Evolutionary conservation across 176 grass and related monocot genomes (phyloP), one percentile per base, ranked within the genome.

Genomic region (Oryza australiensis): DNA sequence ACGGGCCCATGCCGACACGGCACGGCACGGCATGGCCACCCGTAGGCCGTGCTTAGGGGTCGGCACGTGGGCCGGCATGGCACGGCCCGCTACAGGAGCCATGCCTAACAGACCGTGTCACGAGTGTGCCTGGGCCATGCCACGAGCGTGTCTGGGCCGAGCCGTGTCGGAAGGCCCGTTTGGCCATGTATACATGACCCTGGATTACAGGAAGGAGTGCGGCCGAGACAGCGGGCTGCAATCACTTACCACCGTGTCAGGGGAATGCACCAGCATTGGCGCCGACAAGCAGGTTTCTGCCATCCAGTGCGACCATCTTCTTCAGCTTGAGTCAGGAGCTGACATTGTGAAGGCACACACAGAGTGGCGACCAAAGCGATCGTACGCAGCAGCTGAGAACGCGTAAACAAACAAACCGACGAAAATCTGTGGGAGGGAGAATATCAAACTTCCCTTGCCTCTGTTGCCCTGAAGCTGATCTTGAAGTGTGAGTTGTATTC

Each of bases 141-240:
- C n/a, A n/a, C n/a, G n/a, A n/a, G n/a, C n/a, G n/a, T n/a, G n/a
- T n/a, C n/a, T n/a, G n/a, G n/a, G n/a, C n/a, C n/a, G n/a, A n/a
- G n/a, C n/a, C n/a, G n/a, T n/a, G n/a, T n/a, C n/a, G n/a, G n/a
- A n/a, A n/a, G n/a, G n/a, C n/a, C n/a, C n/a, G n/a, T n/a, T n/a
- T n/a, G n/a, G n/a, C n/a, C n/a, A n/a, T n/a, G n/a, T n/a, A n/a
- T n/a, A n/a, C n/a, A n/a, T n/a, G n/a, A n/a, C 93, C 30, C 74
- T 99, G 77, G 97, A 99, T 32, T 99, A 99, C 83, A 91, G 91
- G 89, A 99, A 92, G 80, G 97, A 99, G 74, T 99, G 97, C 1
- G 90, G 93, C 0, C 82, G 85, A 16, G 97, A 96, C 81, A 99
- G 93, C 13, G 83, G 90, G 73, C 91, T 99, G 76, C 91, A 96